These are phyloP conservation scores for Mallotus repandus DNA, from an alignment of 441 rosid species.

Conservation along the genomic window DNA sequence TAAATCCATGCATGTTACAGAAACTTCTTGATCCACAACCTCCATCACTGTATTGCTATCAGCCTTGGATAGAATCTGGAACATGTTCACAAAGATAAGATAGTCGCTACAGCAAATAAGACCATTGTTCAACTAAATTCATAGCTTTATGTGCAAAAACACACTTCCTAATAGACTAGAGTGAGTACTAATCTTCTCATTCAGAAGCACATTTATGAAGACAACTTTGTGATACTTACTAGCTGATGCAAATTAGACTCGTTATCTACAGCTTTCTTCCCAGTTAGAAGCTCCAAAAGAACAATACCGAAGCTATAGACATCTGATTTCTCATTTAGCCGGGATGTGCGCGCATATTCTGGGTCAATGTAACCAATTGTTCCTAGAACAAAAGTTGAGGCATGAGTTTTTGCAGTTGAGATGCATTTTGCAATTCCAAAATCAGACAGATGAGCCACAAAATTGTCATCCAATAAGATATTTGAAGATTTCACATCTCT, in stretches of 20 bases:
- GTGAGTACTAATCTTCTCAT: not conserved
- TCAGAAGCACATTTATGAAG: not conserved
- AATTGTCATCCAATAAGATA: conserved; percentile 78
- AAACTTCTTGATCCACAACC: conserved; percentile 80
- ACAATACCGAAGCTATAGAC: conserved; percentile 93
- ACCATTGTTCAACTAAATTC: no score
- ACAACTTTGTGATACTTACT: conserved; percentile 37
- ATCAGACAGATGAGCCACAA: conserved; percentile 83
- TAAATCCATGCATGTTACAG: conserved; percentile 70
- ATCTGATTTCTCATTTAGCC: conserved; percentile 88
- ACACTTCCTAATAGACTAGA: not conserved
- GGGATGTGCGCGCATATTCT: conserved; percentile 87
- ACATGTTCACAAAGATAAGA: not conserved
- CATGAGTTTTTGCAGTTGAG: conserved; percentile 65
- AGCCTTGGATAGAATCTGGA: conserved; percentile 61
- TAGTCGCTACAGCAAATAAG: not conserved
- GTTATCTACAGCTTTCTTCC: conserved; percentile 90
- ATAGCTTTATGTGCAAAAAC: no score
- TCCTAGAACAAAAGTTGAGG: conserved; percentile 86
- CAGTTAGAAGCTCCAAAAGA: conserved; percentile 88
- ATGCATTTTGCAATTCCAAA: conserved; percentile 90
- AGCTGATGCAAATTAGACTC: conserved; percentile 81
- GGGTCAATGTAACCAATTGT: conserved; percentile 97
- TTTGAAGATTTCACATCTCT: conserved; percentile 91
- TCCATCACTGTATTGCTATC: conserved; percentile 85